Percentiles rank a stretch among this genome's conserved stretches.
Evolutionary conservation across 345 rosid genomes (phyloP).

Genomic region (Eucalyptus curtisii): DNA sequence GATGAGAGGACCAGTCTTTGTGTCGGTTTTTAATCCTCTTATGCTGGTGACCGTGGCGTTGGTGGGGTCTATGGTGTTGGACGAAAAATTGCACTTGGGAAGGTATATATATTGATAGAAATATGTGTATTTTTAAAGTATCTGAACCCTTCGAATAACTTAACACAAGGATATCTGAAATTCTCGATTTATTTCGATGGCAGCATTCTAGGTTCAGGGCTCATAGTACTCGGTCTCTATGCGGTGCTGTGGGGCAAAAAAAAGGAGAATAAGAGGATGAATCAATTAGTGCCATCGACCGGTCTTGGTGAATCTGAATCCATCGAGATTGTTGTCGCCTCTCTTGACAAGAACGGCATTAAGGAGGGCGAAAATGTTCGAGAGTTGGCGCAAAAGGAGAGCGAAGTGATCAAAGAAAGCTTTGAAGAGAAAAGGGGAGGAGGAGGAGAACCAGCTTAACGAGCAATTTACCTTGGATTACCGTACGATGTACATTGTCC

Average conservation of each 20-base stretch:
- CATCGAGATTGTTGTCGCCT: neutral
- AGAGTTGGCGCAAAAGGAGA: neutral
- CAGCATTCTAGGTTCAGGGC: constrained; percentile 6
- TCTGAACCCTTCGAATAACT: neutral
- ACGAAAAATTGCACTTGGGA: constrained; percentile 19
- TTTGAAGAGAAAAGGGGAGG: neutral
- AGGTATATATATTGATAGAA: neutral
- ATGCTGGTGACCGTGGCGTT: constrained; percentile 11
- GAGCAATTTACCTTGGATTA: neutral
- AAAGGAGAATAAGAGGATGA: neutral
- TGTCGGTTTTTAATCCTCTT: constrained; percentile 16
- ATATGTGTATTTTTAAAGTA: neutral
- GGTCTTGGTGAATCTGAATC: neutral
- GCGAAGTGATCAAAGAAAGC: neutral
- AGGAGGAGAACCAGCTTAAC: neutral
- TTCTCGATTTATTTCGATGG: neutral
- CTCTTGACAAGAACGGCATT: neutral
- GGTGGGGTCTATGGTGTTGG: constrained; percentile 1
- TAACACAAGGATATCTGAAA: neutral
- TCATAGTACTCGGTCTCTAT: constrained; percentile 11
- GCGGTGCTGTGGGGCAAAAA: constrained; percentile 15
- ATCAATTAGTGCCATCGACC: neutral
- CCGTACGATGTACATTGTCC: neutral
- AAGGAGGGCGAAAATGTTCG: neutral
- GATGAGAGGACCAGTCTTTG: constrained; percentile 12